Evolutionary conservation across 2,329 filamentous ascomycete species (phyloP), one percentile per base, ranked within the genome.

Genomic region (Ceratocystis huliohia): DNA sequence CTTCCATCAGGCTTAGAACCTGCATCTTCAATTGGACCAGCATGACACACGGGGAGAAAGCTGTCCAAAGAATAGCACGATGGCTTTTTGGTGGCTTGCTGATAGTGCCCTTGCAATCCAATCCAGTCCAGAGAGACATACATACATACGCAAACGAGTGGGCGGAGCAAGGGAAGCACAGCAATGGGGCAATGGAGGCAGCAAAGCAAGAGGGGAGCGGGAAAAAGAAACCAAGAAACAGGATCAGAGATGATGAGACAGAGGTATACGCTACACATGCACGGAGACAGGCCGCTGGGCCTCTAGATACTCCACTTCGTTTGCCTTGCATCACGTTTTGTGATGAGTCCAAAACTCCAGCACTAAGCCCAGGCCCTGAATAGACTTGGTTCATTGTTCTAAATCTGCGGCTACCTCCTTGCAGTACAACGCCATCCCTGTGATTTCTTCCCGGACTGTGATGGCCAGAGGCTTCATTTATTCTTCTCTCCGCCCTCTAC

Each of bases 401-500:
- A 17, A 37, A 20, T 37, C 56, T 30, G 30, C 28, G 28, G 20
- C n/a, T n/a, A 10, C 56, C 56, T 59, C 56, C 56, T 59, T 59
- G 25, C 56, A 59, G 56, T 13, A 37, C 28, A 59, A n/a, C 28
- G 13, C 7, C 56, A 33, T 59, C 56, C 56, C 56, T 59, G 17
- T n/a, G 56, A 15, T 37, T 33, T n/a, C 33, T 59, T 13, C 37
- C 56, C 56, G 17, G 15, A 6, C 53, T 20, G 28, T 59, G 37
- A 41, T 41, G 53, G 13, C 53, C 53, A 59, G 56, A 59, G 33
- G 28, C 56, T 59, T 59, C 28, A 59, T 59, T 59, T 59, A 45
- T 25, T 17, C 37, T 45, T 65, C 50, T 45, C 57, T 37, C 61
- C n/a, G 53, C 64, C 64, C 64, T 65, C 61, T 46, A 7, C 22